Evolutionary conservation across 2,329 filamentous ascomycete genomes (phyloP), one percentile per base, ranked within the genome.

Genomic region (Cercospora sp.): DNA sequence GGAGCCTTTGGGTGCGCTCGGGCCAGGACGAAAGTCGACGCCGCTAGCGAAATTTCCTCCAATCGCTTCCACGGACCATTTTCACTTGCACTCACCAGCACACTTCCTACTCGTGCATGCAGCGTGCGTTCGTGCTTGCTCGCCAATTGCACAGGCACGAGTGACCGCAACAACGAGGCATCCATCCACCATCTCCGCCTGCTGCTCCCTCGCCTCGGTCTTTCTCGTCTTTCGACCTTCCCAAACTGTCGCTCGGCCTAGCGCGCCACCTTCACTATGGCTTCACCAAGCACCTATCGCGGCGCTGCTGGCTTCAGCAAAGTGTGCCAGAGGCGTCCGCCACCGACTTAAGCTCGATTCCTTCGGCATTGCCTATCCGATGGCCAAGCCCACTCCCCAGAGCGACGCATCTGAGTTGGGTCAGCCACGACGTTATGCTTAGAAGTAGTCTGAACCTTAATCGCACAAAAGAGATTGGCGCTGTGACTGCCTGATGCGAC

Each of bases 401-500:
- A 51, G 53, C 13, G 20, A 18, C 55, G 23, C 61, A 31, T 28
- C 13, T 51, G 55, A 63, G 20, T 23, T 20, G 42, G 64, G 58
- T 53, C 59, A 70, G 67, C 69, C 67, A 67, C 66, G 59, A 58
- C 62, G 39, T 70, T 72, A 73, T 73, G 71, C 71, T 73, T 73
- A 73, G 66, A 67, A 63, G 64, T 69, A 73, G 67, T 48, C 60
- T 58, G 58, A 71, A 73, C 64, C 60, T 62, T 72, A 72, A 68
- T 51, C 9, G 20, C 57, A 67, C 65, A 28, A 67, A 48, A 63
- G 60, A 59, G 68, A 72, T 70, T 66, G 68, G 61, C 70, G 63
- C 65, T 69, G 70, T 63, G 64, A 69, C 70, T 72, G 60, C 71
- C 71, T 42, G 60, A 72, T 73, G 62, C 66, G 71, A 72, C 71